A percentile compares a stretch with the other conserved stretches of the same genome.
Evolutionary conservation across 2,329 filamentous ascomycete genomes (phyloP).

Genomic region (Neoscytalidium dimidiatum): DNA sequence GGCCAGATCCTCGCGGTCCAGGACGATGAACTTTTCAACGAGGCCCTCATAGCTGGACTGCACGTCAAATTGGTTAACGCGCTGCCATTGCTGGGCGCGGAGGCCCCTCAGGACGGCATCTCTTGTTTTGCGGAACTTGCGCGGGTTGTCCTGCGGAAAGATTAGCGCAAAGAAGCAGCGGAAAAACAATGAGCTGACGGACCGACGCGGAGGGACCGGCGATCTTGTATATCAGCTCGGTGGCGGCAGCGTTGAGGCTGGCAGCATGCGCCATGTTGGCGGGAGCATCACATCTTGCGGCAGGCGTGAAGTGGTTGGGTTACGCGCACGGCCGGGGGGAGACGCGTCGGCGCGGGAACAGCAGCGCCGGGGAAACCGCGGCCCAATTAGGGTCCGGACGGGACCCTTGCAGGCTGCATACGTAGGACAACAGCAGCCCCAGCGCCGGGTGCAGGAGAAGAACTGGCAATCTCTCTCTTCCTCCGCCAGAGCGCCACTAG

Average conservation of each 20-base stretch:
- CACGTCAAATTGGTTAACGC: slow-evolving; percentile 53
- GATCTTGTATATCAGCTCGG: slow-evolving; percentile 69
- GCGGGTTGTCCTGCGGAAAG: slow-evolving; percentile 26
- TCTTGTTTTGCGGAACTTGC: slow-evolving; percentile 37
- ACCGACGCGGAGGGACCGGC: slow-evolving; percentile 46
- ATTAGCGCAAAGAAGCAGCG: neutral
- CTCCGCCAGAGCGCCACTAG: neutral
- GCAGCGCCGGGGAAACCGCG: neutral
- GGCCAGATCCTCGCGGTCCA: slow-evolving; percentile 77
- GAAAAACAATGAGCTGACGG: neutral
- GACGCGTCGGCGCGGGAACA: slow-evolving; percentile 14
- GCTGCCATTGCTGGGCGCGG: slow-evolving; percentile 43
- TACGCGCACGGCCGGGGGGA: slow-evolving; percentile 3
- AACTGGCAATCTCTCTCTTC: neutral
- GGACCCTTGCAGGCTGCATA: neutral
- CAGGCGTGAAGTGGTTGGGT: slow-evolving; percentile 4
- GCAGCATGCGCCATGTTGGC: slow-evolving; percentile 69
- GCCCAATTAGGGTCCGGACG: too few relatives aligned
- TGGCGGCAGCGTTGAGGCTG: slow-evolving; percentile 64
- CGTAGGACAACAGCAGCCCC: too few relatives aligned
- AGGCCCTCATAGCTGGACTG: slow-evolving; percentile 51
- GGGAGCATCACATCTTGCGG: neutral
- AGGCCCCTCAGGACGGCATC: slow-evolving; percentile 43
- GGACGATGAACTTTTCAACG: slow-evolving; percentile 82
- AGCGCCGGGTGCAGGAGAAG: neutral